Conservation (phyloP, 805 yeast species). For the Debaryomyces tyrocola region DNA sequence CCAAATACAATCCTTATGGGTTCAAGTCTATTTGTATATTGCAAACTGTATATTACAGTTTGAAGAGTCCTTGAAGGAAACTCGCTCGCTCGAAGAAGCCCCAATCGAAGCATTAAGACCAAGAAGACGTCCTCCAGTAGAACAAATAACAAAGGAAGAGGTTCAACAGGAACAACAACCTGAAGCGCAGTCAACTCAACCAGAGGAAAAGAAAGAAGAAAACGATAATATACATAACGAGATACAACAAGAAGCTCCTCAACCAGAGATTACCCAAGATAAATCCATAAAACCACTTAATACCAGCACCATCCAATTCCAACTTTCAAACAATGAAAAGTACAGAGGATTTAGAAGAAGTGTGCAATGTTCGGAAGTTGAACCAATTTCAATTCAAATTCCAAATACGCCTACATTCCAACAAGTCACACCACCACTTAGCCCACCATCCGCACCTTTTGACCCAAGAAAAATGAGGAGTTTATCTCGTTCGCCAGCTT, state of each 20-base stretch:
- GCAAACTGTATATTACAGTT: constrained; percentile 37
- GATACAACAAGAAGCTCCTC: neutral
- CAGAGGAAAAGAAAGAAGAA: constrained; percentile 12
- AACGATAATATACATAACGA: constrained; percentile 1
- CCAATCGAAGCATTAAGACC: constrained; percentile 26
- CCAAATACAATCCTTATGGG: constrained; percentile 38
- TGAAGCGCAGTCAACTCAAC: constrained; percentile 9
- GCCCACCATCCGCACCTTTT: neutral
- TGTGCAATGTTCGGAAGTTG: constrained; percentile 15
- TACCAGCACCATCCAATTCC: constrained; percentile 20
- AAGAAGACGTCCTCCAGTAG: constrained; percentile 8
- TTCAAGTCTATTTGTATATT: constrained; percentile 37
- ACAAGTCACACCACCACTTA: constrained; percentile 2
- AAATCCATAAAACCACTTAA: neutral
- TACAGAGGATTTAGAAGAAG: constrained; percentile 45
- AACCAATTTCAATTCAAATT: constrained; percentile 23
- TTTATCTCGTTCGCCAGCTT: neutral
- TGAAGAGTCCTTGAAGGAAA: constrained; percentile 22
- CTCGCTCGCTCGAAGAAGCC: constrained; percentile 19
- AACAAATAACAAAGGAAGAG: neutral
- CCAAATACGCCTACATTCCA: constrained; percentile 13
- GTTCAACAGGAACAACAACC: constrained; percentile 8
- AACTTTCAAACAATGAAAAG: constrained; percentile 31
- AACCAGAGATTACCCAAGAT: neutral
- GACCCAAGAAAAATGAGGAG: constrained; percentile 6